These are phyloP conservation scores for Coemansia sp. DNA, from an alignment of 192 early-diverging fungal genomes.

Conservation along the genomic window DNA sequence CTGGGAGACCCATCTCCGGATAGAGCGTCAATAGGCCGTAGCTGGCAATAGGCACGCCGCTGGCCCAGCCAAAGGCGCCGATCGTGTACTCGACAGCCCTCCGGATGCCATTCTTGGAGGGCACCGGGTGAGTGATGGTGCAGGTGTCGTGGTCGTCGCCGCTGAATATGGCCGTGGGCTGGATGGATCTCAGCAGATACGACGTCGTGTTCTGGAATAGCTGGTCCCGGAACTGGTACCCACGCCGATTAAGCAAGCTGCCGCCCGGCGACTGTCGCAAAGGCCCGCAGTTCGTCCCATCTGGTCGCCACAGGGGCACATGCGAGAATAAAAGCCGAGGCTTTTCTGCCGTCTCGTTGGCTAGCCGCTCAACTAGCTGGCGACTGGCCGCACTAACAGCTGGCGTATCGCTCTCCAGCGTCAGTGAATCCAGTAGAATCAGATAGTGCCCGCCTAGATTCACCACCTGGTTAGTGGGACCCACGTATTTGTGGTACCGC, in stretches of 20 bases:
- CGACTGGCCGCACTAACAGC: slow-evolving; percentile 9
- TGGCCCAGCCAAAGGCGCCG: slow-evolving; percentile 62
- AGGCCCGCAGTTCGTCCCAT: slow-evolving; percentile 68
- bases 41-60: slow-evolving; percentile 58
- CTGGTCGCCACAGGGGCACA: slow-evolving; percentile 77
- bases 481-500: slow-evolving; percentile 56
- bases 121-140: slow-evolving; percentile 53
- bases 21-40: slow-evolving; percentile 57
- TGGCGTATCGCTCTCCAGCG: slow-evolving; percentile 52
- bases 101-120: neutral
- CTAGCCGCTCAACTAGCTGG: slow-evolving; percentile 15
- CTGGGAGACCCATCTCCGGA: neutral
- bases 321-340: slow-evolving; percentile 77
- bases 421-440: slow-evolving; percentile 75
- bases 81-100: slow-evolving; percentile 56
- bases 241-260: slow-evolving; percentile 58
- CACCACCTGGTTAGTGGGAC: slow-evolving; percentile 58
- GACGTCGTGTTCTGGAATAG: slow-evolving; percentile 58
- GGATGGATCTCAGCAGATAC: slow-evolving; percentile 57
- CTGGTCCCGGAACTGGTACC: slow-evolving; percentile 90
- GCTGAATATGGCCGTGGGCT: slow-evolving; percentile 73
- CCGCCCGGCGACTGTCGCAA: slow-evolving; percentile 51
- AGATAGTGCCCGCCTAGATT: slow-evolving; percentile 61
- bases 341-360: neutral
- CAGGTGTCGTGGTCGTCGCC: slow-evolving; percentile 97